A percentile compares a stretch with the other conserved stretches of the same genome.
phyloP scores from a whole-genome alignment of 805 yeast genomes.

The Isabelozyma pseudorhagii region DNA sequence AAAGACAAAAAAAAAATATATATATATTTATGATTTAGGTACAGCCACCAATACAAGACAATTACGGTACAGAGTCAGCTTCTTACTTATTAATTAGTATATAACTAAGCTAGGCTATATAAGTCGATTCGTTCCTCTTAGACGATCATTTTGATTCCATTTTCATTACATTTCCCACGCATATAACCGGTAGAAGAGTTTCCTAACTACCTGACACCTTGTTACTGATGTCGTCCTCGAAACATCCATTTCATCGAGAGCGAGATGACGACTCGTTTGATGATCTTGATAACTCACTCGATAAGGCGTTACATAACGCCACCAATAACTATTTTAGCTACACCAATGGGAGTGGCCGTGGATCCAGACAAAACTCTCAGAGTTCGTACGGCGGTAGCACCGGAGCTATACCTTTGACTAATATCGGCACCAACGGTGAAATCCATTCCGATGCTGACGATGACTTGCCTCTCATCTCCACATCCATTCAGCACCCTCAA shows the following conservation, averaged over 20 bases:
- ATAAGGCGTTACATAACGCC: constrained; percentile 57
- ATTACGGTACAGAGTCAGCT: not conserved
- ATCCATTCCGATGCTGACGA: constrained; percentile 1
- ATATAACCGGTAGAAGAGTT: not conserved
- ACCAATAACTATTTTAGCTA: constrained; percentile 35
- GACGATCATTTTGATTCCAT: not conserved
- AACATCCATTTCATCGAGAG: not conserved
- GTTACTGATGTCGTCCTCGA: not conserved
- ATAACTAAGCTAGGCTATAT: not conserved
- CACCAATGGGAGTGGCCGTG: constrained; percentile 11
- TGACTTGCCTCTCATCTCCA: not conserved
- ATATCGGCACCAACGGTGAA: constrained; percentile 7
- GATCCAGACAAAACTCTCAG: constrained; percentile 24
- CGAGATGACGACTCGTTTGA: constrained; percentile 43
- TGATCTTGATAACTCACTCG: constrained; percentile 61
- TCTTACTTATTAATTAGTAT: too few relatives aligned
- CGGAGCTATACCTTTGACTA: constrained; percentile 28
- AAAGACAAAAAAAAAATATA: not conserved
- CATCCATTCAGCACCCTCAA: constrained; percentile 4
- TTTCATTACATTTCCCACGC: not conserved
- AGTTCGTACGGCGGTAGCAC: constrained; percentile 8
- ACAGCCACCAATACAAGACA: not conserved
- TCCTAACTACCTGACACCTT: not conserved
- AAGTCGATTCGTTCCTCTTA: not conserved
- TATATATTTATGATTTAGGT: too few relatives aligned